Evolutionary conservation across 2,329 filamentous ascomycete genomes (phyloP), one percentile per base, ranked within the genome.

Genomic region (Ophiostoma sp.): DNA sequence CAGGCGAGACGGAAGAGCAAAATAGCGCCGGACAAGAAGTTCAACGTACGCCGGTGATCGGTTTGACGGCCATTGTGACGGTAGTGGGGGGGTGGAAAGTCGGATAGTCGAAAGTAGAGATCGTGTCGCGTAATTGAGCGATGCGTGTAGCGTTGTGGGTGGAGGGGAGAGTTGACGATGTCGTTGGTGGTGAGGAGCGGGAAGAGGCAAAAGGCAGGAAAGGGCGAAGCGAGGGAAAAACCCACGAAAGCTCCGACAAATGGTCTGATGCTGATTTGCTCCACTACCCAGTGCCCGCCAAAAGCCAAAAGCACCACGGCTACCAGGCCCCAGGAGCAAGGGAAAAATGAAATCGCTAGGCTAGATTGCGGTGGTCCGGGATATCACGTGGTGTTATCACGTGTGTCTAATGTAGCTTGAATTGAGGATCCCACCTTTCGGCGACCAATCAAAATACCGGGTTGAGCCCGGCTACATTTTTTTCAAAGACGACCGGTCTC

Each of bases 21-120:
- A n/a, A 41, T 48, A 35, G 13, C 33, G 44, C 54, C 44, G 52
- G 33, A 13, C 17, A 35, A 54, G 39, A 54, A 57, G 20, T 64
- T 52, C 69, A 72, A 85, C 86, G 74, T 86, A 88, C 86, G 77
- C 86, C 86, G 74, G 84, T 86, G 75, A 88, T 86, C 72, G 85
- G 86, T 76, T 81, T 80, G 79, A 87, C 77, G 75, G 85, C 83
- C 84, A 86, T 86, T 79, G 75, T 81, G 78, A 79, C 70, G 35
- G 48, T 44, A 62, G 39, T 39, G 70, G 35, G 20, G 68, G 27
- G 27, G 35, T 8, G 20, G 20, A 39, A 39, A 39, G 62, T n/a
- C 10, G 15, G 15, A 41, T 27, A 27, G 8, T n/a, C 3, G 20
- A 65, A 44, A 33, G 27, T 13, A 41, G 10, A 23, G 62, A 48